Conservation (phyloP, 495 filamentous ascomycete species). For the Penicillium alfredii region DNA sequence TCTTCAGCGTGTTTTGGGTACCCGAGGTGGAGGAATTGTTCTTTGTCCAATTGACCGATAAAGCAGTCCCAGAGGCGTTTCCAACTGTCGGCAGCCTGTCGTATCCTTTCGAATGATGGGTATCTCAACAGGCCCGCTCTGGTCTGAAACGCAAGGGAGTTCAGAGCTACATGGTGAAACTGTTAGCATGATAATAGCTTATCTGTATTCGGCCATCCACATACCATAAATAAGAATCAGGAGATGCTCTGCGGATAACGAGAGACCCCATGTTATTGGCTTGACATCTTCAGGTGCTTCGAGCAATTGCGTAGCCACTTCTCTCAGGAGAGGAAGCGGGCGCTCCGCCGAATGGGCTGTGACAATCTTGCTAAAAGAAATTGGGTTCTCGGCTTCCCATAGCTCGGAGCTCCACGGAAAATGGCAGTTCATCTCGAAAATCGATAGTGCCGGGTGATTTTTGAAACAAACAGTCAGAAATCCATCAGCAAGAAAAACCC, state of each 20-base stretch:
- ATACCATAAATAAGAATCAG: conserved; percentile 36
- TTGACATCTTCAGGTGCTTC: conserved; percentile 10
- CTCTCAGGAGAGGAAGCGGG: conserved; percentile 22
- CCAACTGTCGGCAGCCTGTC: conserved; percentile 30
- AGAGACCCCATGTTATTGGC: conserved; percentile 20
- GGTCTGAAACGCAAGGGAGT: conserved; percentile 28
- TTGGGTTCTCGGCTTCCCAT: conserved; percentile 33
- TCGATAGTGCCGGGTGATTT: conserved; percentile 29
- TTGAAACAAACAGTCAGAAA: conserved; percentile 38
- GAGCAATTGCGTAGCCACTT: conserved; percentile 23
- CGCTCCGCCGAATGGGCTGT: conserved; percentile 2
- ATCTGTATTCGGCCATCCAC: neutral
- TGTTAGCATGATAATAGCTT: neutral
- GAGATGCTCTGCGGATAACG: conserved; percentile 30
- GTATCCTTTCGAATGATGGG: conserved; percentile 24
- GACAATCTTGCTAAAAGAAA: conserved; percentile 23
- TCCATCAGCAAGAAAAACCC: conserved; percentile 35
- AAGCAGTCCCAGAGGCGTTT: conserved; percentile 30
- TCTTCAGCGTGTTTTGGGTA: conserved; percentile 39
- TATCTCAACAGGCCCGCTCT: conserved; percentile 26
- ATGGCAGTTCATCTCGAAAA: conserved; percentile 34
- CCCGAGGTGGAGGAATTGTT: conserved; percentile 24
- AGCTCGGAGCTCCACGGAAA: conserved; percentile 33
- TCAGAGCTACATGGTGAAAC: conserved; percentile 24
- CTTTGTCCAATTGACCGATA: conserved; percentile 11